phyloP scores from a whole-genome alignment of 148 eudicot species.

The Amaranthus hypochondriacus region DNA sequence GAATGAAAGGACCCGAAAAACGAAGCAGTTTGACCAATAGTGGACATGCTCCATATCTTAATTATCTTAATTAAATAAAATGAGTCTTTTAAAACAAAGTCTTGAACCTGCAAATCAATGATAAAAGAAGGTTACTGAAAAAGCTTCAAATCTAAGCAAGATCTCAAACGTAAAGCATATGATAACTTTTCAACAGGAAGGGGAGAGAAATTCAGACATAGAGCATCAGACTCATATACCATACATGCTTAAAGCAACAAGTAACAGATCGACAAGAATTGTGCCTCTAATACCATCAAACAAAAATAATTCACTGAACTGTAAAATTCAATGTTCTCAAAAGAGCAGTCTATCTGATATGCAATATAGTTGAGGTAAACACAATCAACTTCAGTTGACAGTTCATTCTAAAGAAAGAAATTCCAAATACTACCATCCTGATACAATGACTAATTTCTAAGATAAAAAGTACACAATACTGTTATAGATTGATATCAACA shows the following conservation, averaged over 20 bases:
- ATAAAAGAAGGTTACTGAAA: neutral
- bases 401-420: neutral
- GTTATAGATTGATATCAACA: neutral
- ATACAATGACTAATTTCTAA: neutral
- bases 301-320: neutral
- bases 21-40: conserved; percentile 61
- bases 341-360: neutral
- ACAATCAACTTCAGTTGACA: neutral
- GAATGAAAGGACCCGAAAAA: conserved; percentile 43
- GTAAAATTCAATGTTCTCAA: neutral
- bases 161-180: neutral
- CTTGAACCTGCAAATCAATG: conserved; percentile 46
- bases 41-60: conserved; percentile 72
- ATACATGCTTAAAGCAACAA: neutral
- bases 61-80: conserved; percentile 33
- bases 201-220: neutral
- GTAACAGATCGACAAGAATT: neutral
- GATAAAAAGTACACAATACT: neutral
- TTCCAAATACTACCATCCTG: neutral
- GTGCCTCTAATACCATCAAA: neutral
- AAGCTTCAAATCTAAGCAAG: neutral
- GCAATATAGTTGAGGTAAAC: neutral
- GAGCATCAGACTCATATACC: neutral
- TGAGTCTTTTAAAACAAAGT: conserved; percentile 35
- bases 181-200: neutral